Evolutionary conservation across 176 grass and related monocot genomes (phyloP), one percentile per base, ranked within the genome.

Genomic region (Tuctoria greenei): DNA sequence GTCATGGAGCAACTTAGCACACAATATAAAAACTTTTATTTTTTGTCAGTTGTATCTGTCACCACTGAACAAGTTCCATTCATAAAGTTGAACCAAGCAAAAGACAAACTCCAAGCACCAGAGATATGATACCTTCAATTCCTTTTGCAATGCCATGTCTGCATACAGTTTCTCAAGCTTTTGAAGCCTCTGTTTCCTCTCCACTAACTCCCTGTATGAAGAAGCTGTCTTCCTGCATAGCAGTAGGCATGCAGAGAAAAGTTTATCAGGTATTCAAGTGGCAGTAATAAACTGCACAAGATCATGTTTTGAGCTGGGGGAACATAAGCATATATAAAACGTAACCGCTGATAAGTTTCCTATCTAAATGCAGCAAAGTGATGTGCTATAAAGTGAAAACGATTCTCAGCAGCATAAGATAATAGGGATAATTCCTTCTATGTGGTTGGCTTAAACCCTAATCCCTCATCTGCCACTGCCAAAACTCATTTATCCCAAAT

Each of bases 71-170:
- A 61, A 42, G 39, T 13, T 61, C 7, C 52, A 10, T 56, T 10
- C 37, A 37, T 1, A 51, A 65, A 65, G 44, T 77, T 34, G 4
- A 38, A 4, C 38, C 24, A 21, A 67, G 27, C 2, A 62, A 57
- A 84, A 10, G 1, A 45, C 27, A 65, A 12, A 67, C 43, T 41
- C 5, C 12, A 51, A 56, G 40, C 51, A 44, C 34, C 63, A 78
- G 14, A 64, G 43, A 69, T 73, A 21, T 2, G 1, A 66, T 64
- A 99, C 95, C 95, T 92, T 81, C 61, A 98, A 82, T 80, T 98
- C 95, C 72, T 95, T 98, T 82, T 92, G 76, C 79, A 98, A 82
- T 11, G 91, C 84, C 91, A 98, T 92, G 59, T 95, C 89, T 34
- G 86, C 71, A 63, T 92, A 92, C 26, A 98, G 52, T 82, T 88